These are phyloP conservation scores for Colletotrichum orchidophilum DNA, from an alignment of 2,329 filamentous ascomycete species.

Conservation along the genomic window DNA sequence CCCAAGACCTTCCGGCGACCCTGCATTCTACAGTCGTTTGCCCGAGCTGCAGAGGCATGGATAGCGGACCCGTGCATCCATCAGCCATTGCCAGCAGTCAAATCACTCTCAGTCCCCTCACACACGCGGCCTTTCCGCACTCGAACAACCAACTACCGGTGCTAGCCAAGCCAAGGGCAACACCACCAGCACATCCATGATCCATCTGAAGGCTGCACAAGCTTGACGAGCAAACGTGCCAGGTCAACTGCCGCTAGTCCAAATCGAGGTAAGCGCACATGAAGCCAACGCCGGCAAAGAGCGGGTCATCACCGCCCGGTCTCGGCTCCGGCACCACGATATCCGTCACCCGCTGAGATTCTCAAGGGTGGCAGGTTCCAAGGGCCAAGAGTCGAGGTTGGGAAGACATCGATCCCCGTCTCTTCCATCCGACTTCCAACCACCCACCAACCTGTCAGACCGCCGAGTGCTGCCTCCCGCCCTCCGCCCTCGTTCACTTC, in stretches of 20 bases:
- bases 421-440: neutral
- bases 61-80: neutral
- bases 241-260: neutral
- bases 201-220: neutral
- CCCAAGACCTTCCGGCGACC: no score
- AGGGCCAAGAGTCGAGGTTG: neutral
- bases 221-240: neutral
- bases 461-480: neutral
- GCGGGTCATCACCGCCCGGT: slow-evolving; percentile 9
- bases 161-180: neutral
- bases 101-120: no score
- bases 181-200: neutral
- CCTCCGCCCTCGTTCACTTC: neutral
- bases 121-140: neutral
- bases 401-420: neutral
- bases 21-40: slow-evolving; percentile 13
- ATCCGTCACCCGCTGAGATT: neutral
- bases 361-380: neutral
- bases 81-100: no score
- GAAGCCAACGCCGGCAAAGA: slow-evolving; percentile 20
- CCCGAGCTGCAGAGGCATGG: slow-evolving; percentile 14
- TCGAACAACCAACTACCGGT: slow-evolving; percentile 12
- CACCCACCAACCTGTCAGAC: neutral
- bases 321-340: slow-evolving; percentile 22
- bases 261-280: neutral